Conservation (phyloP, 306 rosid species). For the Cicer pinnatifidum region DNA sequence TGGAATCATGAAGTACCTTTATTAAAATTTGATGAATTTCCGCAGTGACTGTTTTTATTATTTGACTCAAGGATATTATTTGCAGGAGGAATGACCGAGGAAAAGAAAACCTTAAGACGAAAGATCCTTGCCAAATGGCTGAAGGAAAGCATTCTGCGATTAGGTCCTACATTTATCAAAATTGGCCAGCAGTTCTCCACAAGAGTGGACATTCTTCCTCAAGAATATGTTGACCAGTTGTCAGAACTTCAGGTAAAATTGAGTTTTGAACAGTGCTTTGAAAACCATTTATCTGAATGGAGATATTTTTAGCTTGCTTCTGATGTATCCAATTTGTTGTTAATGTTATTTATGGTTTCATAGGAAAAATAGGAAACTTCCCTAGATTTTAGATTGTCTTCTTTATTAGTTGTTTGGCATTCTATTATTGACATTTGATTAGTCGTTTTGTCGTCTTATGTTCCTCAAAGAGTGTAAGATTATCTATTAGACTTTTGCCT, state of each 20-base stretch:
- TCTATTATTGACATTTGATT: slow-evolving; percentile 1
- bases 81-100: slow-evolving; percentile 92
- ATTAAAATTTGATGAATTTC: slow-evolving; percentile 35
- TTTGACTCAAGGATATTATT: slow-evolving; percentile 34
- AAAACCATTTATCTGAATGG: slow-evolving; percentile 21
- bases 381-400: slow-evolving; percentile 12
- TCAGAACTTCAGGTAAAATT: slow-evolving; percentile 92
- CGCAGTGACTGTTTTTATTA: neutral
- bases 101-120: slow-evolving; percentile 69
- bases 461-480: neutral
- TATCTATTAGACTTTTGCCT: neutral
- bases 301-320: slow-evolving; percentile 39
- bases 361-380: neutral
- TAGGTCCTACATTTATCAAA: slow-evolving; percentile 98
- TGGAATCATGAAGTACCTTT: slow-evolving; percentile 14
- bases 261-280: slow-evolving; percentile 36
- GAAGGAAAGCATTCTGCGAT: slow-evolving; percentile 90
- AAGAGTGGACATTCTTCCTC: slow-evolving; percentile 97
- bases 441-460: slow-evolving; percentile 10
- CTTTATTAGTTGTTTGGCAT: slow-evolving; percentile 21
- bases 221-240: slow-evolving; percentile 94
- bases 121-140: slow-evolving; percentile 95
- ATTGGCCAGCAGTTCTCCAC: slow-evolving; percentile 99
- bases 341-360: slow-evolving; percentile 25
- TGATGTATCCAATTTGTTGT: slow-evolving; percentile 1